phyloP scores from a whole-genome alignment of 2,329 filamentous ascomycete genomes.

The Coniella lustricola region DNA sequence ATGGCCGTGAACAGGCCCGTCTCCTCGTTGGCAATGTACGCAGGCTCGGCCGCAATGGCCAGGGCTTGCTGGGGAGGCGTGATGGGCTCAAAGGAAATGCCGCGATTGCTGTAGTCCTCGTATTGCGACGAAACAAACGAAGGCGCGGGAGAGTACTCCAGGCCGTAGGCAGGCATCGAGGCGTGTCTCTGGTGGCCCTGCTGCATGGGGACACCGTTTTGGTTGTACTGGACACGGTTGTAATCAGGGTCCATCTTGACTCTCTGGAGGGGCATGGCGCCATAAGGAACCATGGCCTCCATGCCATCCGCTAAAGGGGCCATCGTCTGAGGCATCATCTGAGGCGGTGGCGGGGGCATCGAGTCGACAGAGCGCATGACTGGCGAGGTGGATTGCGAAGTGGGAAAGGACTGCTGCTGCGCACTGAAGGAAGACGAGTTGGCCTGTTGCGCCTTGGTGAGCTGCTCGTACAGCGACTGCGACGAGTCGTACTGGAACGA shows the following conservation, averaged over 20 bases:
- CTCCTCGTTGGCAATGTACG: conserved; percentile 97
- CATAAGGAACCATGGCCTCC: conserved; percentile 67
- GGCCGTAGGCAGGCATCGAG: conserved; percentile 92
- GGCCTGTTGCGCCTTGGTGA: conserved; percentile 98
- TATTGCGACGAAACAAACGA: conserved; percentile 99
- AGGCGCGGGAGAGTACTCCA: conserved; percentile 96
- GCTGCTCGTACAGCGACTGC: conserved; percentile 96
- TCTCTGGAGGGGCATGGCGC: conserved; percentile 63
- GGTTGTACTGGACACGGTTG: conserved; percentile 77
- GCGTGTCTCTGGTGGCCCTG: conserved; percentile 87
- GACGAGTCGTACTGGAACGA: conserved; percentile 99
- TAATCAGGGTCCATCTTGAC: conserved; percentile 89
- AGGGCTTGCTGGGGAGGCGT: conserved; percentile 89
- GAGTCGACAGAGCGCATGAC: conserved; percentile 85
- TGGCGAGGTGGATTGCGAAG: conserved; percentile 78
- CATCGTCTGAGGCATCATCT: conserved; percentile 48
- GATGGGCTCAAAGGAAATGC: conserved; percentile 92
- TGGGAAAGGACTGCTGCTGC: conserved; percentile 62
- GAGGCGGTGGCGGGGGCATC: conserved; percentile 72
- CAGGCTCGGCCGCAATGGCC: conserved; percentile 75
- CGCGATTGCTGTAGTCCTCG: conserved; percentile 95
- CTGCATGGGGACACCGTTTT: conserved; percentile 78
- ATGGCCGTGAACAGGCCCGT: conserved; percentile 93
- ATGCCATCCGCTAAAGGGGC: conserved; percentile 55
- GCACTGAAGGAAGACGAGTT: conserved; percentile 95